Base-by-base conservation (phyloP, 208 protist species). In the Leishmania mexicana region DNA sequence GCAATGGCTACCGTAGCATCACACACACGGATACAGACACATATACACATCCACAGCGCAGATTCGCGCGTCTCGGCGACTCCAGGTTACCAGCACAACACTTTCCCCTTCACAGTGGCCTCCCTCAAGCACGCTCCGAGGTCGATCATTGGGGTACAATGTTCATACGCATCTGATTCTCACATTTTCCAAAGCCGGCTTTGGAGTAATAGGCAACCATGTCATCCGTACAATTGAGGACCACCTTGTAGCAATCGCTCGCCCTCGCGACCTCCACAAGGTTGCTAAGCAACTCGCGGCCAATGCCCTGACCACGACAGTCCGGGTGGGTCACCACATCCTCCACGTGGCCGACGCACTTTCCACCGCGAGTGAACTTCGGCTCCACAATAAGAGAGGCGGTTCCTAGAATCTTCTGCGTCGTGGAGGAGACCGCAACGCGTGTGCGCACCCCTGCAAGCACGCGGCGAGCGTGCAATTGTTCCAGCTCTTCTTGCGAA, bases 211-310 rank as follows among this genome's bases (percentile, higher is more conserved):
- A 96, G 0, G 73, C 35, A 2, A 90, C 51, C 24, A 79, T 83
- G 11, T 78, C 67, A 19, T 97, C 95, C 49, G 83, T 83, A 78
- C 86, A 92, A 79, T 97, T 92, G 15, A 97, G 85, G 80, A 97
- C 95, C 47, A 96, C 84, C 79, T 97, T 97, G 83, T 97, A 97
- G 85, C 95, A 97, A 71, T 90, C 79, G 21, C 80, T 67, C 40
- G 79, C 76, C 28, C 80, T 86, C 28, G 93, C 86, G n/a, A 88
- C 81, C 51, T 83, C 80, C 10, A 88, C 84, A 1, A 96, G 79
- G 11, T 81, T 75, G 10, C 83, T 53, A 38, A 97, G 75, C n/a
- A 97, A 86, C 17, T 81, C 78, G 17, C 89, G 83, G 1, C 90
- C 92, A 68, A 95, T 83, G n/a, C 90, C 92, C 38, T 87, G 76